These are phyloP conservation scores for Fusarium cyanostomum DNA, from an alignment of 2,329 filamentous ascomycete genomes.

Conservation along the genomic window DNA sequence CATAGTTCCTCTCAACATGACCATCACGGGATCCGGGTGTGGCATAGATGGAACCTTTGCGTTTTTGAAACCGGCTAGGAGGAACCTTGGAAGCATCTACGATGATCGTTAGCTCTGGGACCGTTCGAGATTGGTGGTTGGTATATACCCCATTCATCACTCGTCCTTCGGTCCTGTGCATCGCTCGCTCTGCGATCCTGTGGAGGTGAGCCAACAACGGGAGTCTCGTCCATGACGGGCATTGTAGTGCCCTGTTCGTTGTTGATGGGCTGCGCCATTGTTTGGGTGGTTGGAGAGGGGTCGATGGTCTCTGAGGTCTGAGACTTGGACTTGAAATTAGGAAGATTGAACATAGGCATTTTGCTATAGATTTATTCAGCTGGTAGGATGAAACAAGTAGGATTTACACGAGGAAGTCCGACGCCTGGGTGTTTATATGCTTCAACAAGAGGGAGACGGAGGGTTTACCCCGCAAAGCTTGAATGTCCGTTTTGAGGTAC, in stretches of 20 bases:
- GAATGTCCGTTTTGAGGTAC: conserved; percentile 5
- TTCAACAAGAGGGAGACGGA: conserved; percentile 13
- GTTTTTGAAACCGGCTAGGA: conserved; percentile 74
- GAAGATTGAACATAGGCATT: not conserved
- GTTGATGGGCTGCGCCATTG: conserved; percentile 41
- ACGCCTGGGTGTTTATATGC: conserved; percentile 30
- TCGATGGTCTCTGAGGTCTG: not conserved
- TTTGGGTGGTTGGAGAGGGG: not conserved
- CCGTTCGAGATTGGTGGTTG: not conserved
- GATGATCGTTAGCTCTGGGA: conserved; percentile 1
- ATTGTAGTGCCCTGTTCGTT: conserved; percentile 38
- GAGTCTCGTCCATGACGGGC: conserved; percentile 45
- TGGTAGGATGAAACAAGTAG: not conserved
- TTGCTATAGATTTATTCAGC: not conserved
- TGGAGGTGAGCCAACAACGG: conserved; percentile 33
- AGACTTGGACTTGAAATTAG: not conserved
- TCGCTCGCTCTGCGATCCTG: conserved; percentile 36
- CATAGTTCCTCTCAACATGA: conserved; percentile 68
- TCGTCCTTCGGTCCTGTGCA: conserved; percentile 49
- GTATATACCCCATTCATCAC: conserved; percentile 60
- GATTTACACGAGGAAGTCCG: not conserved
- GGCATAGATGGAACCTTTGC: conserved; percentile 74
- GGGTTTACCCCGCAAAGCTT: conserved; percentile 44
- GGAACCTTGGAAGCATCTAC: conserved; percentile 73
- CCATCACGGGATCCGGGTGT: conserved; percentile 72